Evolutionary conservation across 805 yeast genomes (phyloP).

Genomic region (Yarrowia sp.): DNA sequence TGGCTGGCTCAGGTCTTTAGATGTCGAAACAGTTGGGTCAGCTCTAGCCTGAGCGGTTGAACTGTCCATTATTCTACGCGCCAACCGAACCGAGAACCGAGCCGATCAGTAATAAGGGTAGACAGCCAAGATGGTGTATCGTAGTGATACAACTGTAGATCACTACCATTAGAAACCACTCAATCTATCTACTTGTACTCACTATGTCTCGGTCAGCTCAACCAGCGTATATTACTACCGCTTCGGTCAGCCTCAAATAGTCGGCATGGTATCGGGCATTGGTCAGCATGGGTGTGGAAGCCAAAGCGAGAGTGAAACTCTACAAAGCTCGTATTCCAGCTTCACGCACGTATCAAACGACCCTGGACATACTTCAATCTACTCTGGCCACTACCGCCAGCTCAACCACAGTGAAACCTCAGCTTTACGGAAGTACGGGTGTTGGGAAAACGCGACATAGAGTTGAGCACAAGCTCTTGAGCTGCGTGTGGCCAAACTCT

Average conservation of each 20-base stretch:
- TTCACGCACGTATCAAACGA: too few species aligned
- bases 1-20: too few species aligned
- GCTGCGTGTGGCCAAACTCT: not conserved
- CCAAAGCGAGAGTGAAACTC: too few species aligned
- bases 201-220: not conserved
- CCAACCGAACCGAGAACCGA: constrained; percentile 20
- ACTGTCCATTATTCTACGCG: too few species aligned
- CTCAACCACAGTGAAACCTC: not conserved
- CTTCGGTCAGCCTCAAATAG: not conserved
- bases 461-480: constrained; percentile 1
- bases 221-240: not conserved
- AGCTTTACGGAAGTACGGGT: constrained; percentile 23
- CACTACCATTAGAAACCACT: too few species aligned
- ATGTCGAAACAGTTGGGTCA: constrained; percentile 3
- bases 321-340: too few species aligned
- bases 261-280: not conserved
- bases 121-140: too few species aligned
- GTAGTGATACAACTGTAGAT: too few species aligned
- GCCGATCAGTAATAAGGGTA: not conserved
- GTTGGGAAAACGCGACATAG: constrained; percentile 20
- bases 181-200: not conserved
- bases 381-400: not conserved
- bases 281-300: too few species aligned
- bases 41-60: not conserved
- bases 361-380: too few species aligned